Conservation (phyloP, 2,329 filamentous ascomycete species). For the Nothopassalora personata region DNA sequence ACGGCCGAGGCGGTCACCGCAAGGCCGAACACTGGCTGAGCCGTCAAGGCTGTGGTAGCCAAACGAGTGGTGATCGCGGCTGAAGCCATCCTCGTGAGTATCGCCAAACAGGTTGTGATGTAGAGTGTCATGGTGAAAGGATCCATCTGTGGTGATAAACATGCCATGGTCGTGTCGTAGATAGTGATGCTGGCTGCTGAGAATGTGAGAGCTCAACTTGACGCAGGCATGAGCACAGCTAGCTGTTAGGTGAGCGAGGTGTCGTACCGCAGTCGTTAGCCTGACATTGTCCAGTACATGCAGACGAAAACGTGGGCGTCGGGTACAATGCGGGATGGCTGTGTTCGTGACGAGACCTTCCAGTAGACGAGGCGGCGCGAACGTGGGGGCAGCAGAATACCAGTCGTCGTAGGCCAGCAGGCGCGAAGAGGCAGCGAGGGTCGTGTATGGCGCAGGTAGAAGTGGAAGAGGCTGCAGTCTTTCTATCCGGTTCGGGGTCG, state of each 20-base stretch:
- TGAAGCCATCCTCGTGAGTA: constrained; percentile 15
- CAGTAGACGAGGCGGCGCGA: constrained; percentile 5
- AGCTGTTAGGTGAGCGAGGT: constrained; percentile 3
- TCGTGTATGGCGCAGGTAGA: constrained; percentile 12
- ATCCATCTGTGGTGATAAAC: constrained; percentile 13
- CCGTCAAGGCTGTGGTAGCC: constrained; percentile 12
- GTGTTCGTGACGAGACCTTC: constrained; percentile 7
- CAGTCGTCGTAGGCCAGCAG: constrained; percentile 11
- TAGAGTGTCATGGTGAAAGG: constrained; percentile 15
- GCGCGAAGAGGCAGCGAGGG: constrained; percentile 17
- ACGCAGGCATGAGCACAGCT: constrained; percentile 5
- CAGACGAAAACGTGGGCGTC: constrained; percentile 12
- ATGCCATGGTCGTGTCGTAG: constrained; percentile 12
- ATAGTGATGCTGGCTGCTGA: background rate
- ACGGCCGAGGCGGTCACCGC: constrained; percentile 19
- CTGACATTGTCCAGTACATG: constrained; percentile 16
- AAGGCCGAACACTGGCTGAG: constrained; percentile 10
- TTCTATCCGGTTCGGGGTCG: constrained; percentile 10
- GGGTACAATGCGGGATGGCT: constrained; percentile 12
- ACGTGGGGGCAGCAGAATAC: constrained; percentile 9
- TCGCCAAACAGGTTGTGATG: constrained; percentile 14
- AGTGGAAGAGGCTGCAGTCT: constrained; percentile 17
- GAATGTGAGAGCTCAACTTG: constrained; percentile 2
- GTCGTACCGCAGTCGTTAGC: constrained; percentile 7
- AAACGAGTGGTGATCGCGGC: constrained; percentile 18